Evolutionary conservation across 257 asterid species (phyloP).

Genomic region (Schizonepeta tenuifolia): DNA sequence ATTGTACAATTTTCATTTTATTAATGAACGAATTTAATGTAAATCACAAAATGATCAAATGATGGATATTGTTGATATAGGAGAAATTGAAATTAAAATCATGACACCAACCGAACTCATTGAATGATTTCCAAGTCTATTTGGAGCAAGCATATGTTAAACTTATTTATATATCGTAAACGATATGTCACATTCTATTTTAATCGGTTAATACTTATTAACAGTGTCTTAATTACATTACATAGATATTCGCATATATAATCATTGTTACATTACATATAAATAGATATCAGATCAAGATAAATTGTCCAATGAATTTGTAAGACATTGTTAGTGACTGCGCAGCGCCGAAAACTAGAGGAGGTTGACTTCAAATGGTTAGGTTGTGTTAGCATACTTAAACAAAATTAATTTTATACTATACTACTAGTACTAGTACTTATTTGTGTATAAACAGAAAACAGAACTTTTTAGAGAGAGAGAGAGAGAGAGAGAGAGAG

Average conservation of each 20-base stretch:
- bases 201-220: too few species aligned
- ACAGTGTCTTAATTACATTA: too few species aligned
- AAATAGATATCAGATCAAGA: not conserved
- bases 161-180: not conserved
- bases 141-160: not conserved
- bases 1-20: not conserved
- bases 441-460: not conserved
- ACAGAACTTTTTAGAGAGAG: not conserved
- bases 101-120: constrained; percentile 4
- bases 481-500: constrained; percentile 20
- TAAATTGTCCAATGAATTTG: not conserved
- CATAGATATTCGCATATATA: too few species aligned
- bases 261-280: not conserved
- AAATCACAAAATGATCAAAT: not conserved
- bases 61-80: not conserved
- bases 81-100: constrained; percentile 6
- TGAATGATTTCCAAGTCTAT: not conserved
- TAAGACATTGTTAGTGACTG: not conserved
- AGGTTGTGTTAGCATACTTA: constrained; percentile 26
- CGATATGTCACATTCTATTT: too few species aligned
- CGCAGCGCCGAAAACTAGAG: not conserved
- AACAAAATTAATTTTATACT: not conserved
- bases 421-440: too few species aligned
- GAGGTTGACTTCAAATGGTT: constrained; percentile 32
- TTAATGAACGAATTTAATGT: not conserved